Evolutionary conservation across 805 yeast genomes (phyloP), one percentile per base, ranked within the genome.

Genomic region (Pichia sporocuriosa): DNA sequence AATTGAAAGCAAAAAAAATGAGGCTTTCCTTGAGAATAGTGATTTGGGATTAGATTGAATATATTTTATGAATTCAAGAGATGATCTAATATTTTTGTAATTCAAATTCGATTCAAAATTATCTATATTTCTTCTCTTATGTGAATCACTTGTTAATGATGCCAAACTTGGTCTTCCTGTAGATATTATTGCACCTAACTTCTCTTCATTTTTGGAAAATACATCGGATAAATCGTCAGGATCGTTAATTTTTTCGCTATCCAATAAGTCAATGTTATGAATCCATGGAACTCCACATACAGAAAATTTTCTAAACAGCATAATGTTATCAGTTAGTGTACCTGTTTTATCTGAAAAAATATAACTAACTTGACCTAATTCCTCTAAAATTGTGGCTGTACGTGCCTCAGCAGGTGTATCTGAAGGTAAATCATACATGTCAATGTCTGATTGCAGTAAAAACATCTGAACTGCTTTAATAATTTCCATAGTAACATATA

Each of bases 341-440:
- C 99, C 99, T 0, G 98, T 93, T 61, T 93, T 93, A 62, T 93
- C 99, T 46, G 96, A 84, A 59, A 93, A 93, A 3, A 93, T 74
- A 57, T 90, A 89, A 37, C 95, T 82, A 1, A 94, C 97, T 59
- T 93, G 99, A 3, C 99, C 99, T 53, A 93, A 68, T 62, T 93
- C 98, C 59, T 93, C 99, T 49, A 93, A 73, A 50, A 93, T 87
- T 0, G 97, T 85, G 0, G 97, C 96, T 0, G 97, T 89, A 58
- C 90, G 80, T 0, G 96, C 94, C 53, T 85, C 96, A 36, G 96
- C 90, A 0, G 95, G 96, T 0, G 96, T 93, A 54, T 93, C 77
- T 7, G 87, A 73, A 25, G 77, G 83, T 15, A 69, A 69, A 58
- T 93, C 86, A 55, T 90, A 93, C 96, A 93, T 87, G 62, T 94